Evolutionary conservation across 768 basidiomycete species (phyloP).

Genomic region (Boletus vermiculosoides): DNA sequence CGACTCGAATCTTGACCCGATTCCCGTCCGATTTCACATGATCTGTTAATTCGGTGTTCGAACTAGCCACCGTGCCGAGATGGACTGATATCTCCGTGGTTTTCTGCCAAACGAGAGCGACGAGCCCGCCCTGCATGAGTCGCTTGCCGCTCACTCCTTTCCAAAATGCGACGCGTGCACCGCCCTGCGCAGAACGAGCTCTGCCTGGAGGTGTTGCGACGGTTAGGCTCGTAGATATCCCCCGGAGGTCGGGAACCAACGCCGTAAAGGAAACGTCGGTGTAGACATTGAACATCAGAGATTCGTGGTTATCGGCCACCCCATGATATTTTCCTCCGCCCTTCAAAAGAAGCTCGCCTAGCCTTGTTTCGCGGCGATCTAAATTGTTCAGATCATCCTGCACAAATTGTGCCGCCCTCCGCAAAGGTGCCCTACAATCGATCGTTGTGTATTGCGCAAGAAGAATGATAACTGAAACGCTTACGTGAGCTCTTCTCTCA

Average conservation of each 20-base stretch:
- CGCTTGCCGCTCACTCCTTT: conserved; percentile 57
- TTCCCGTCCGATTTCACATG: conserved; percentile 36
- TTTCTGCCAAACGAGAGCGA: conserved; percentile 55
- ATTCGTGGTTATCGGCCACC: conserved; percentile 39
- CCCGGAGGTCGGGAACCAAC: conserved; percentile 49
- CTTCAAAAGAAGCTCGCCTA: conserved; percentile 47
- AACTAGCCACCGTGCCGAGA: conserved; percentile 53
- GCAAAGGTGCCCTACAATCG: conserved; percentile 47
- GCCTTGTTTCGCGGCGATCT: conserved; percentile 32
- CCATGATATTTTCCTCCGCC: conserved; percentile 62
- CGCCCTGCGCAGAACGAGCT: conserved; percentile 42
- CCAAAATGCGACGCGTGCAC: conserved; percentile 55
- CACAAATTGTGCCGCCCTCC: conserved; percentile 49
- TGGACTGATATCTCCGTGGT: conserved; percentile 39
- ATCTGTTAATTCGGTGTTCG: conserved; percentile 43
- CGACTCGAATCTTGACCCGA: conserved; percentile 46
- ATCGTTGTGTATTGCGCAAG: background rate
- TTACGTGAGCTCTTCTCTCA: conserved; percentile 71
- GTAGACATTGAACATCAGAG: conserved; percentile 62
- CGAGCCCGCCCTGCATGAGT: conserved; percentile 58
- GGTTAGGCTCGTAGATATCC: conserved; percentile 46
- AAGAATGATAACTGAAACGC: conserved; percentile 13
- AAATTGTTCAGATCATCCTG: conserved; percentile 40
- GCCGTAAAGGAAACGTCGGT: conserved; percentile 49
- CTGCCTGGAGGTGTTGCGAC: conserved; percentile 56